Evolutionary conservation across 2,329 filamentous ascomycete genomes (phyloP).

Genomic region (Exophiala aquamarina): DNA sequence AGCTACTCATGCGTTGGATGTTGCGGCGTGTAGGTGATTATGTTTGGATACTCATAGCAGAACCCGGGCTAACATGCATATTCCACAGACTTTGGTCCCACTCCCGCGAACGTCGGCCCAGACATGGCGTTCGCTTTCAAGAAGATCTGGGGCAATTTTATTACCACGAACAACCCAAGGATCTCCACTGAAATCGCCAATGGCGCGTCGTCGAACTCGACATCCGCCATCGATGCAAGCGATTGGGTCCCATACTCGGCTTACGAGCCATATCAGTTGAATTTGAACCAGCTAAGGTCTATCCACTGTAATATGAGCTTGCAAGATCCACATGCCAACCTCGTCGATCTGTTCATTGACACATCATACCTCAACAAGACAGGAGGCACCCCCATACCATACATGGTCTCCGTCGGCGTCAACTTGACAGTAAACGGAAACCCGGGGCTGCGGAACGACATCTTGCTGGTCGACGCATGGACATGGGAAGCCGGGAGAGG

Average conservation of each 20-base stretch:
- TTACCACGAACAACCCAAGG: constrained; percentile 42
- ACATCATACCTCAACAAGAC: constrained; percentile 31
- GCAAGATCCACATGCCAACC: no score
- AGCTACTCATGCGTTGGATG: constrained; percentile 53
- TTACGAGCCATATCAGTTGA: constrained; percentile 39
- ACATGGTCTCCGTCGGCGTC: constrained; percentile 24
- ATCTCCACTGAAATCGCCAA: constrained; percentile 35
- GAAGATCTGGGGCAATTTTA: constrained; percentile 50
- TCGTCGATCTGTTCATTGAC: no score
- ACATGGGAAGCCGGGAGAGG: constrained; percentile 52
- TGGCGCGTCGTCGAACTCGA: constrained; percentile 30
- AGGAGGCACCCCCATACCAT: constrained; percentile 34
- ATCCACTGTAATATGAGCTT: background rate
- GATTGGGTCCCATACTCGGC: constrained; percentile 40
- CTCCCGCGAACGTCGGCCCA: constrained; percentile 27
- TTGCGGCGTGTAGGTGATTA: constrained; percentile 29
- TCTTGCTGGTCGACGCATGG: constrained; percentile 44
- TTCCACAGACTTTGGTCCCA: constrained; percentile 16
- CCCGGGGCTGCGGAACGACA: constrained; percentile 38
- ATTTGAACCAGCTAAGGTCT: constrained; percentile 40
- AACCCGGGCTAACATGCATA: background rate
- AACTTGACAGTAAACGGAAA: constrained; percentile 32
- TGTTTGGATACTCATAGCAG: no score
- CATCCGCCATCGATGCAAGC: constrained; percentile 18
- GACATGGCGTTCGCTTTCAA: constrained; percentile 43